Base-by-base conservation (phyloP, 2,329 filamentous ascomycete genomes). In the Colletotrichum theobromicola region DNA sequence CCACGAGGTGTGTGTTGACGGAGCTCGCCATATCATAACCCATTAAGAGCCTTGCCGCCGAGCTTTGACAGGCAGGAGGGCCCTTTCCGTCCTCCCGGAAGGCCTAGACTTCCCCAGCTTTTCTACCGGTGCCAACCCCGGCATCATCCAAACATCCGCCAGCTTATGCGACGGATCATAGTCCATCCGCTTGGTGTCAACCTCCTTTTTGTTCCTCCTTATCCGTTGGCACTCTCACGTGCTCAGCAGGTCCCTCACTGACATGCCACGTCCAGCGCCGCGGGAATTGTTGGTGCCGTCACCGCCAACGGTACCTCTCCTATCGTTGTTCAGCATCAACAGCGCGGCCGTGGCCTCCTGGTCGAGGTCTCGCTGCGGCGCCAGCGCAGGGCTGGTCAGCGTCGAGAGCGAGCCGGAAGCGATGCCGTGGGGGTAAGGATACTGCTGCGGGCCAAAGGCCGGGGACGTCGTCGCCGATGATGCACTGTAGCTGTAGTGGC, bases 341-440 rank as follows among this genome's bases (percentile, higher is more conserved):
- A 98, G 83, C 4, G 95, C 96, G 15, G 95, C 93, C 9, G 95
- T 97, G 2, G 95, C 96, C 82, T 97, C 95, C 75, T 95, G 93
- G 76, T 94, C 92, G 6, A 90, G 79, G 64, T 92, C 90, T 24
- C 71, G 53, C 79, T 90, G 89, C 1, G 91, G 90, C 24, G 84
- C 80, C 58, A 93, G 81, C 9, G 88, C 88, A 2, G 91, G 91
- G 76, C 90, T 92, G 7, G 92, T 91, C 74, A 92, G 80, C 1
- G 89, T 85, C 63, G 89, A 93, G 3, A 84, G 88, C 64, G 85
- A 84, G 4, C 83, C 82, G 18, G 88, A 86, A 50, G 81, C 74
- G 28, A 77, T 68, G 30, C 82, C 70, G 83, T 80, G 82, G 67
- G 80, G 83, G 57, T 86, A 88, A 57, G 82, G 82, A 76, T 87